phyloP scores from a whole-genome alignment of 257 asterid species.

The Solanum acaule region DNA sequence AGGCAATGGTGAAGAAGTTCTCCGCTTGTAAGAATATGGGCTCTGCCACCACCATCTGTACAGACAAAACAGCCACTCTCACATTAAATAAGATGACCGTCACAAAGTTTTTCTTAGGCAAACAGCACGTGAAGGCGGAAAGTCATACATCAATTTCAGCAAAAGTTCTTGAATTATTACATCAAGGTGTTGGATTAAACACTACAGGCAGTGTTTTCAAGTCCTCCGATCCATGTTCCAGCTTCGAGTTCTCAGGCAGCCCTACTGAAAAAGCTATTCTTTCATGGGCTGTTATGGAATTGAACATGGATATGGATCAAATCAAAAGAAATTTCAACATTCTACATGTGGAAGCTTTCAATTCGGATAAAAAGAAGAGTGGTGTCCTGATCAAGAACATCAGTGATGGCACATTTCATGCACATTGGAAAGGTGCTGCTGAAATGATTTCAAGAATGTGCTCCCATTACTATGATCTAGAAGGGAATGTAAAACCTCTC shows the following conservation, averaged over 20 bases:
- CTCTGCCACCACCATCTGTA: conserved; percentile 42
- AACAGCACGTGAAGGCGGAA: not conserved
- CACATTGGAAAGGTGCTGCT: conserved; percentile 84
- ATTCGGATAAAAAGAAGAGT: conserved; percentile 73
- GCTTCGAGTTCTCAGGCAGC: conserved; percentile 55
- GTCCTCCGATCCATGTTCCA: not conserved
- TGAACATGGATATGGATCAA: conserved; percentile 50
- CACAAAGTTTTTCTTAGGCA: conserved; percentile 29
- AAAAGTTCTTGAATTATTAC: conserved; percentile 17
- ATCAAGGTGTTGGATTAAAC: conserved; percentile 36
- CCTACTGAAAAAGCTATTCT: conserved; percentile 84
- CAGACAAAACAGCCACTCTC: conserved; percentile 45
- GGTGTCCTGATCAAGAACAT: conserved; percentile 36
- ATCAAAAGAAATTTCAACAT: conserved; percentile 14
- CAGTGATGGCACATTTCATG: conserved; percentile 19
- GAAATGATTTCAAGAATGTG: conserved; percentile 59
- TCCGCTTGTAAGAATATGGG: conserved; percentile 51
- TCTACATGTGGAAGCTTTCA: conserved; percentile 57
- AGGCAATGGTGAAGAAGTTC: conserved; percentile 51
- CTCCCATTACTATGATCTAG: conserved; percentile 31
- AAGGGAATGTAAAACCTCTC: conserved; percentile 31
- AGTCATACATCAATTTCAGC: not conserved
- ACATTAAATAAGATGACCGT: conserved; percentile 39
- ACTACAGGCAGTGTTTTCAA: conserved; percentile 37
- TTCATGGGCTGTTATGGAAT: conserved; percentile 53